Evolutionary conservation across 352 stramenopile genomes (phyloP), one percentile per base, ranked within the genome.

Genomic region (Phytophthora lateralis): DNA sequence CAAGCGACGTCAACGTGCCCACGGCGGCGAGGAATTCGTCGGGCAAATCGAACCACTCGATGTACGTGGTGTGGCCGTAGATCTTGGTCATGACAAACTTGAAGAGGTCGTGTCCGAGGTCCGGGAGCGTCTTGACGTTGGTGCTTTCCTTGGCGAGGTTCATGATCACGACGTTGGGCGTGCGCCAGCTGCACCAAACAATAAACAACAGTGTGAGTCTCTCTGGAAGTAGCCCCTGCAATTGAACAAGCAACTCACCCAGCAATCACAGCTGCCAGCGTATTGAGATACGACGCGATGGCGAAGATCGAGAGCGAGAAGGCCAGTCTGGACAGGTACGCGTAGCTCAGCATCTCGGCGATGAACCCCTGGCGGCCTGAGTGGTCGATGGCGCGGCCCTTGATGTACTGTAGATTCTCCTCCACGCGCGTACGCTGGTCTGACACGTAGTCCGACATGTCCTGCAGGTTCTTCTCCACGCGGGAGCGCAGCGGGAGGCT

Each of bases 271-370:
- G 87, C 82, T 4, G 87, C 87, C 18, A 95, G 61, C 21, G 85
- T 88, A 52, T 95, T 95, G 24, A 95, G 63, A 32, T 95, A 95
- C 45, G 84, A 92, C 14, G 87, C 82, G 26, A 93, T 71, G 14
- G 78, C 68, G 55, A 93, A 90, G 43, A 93, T 72, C 4, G 63
- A 78, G 58, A 93, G 70, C 39, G 87, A 90, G 55, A 94, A 91
- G 14, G 80, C 85, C 30, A 95, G 77, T 3, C 87, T 75, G 30
- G 85, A 94, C 18, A 95, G 73, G 63, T 95, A 95, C 15, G 85
- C 82, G 58, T 85, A 91, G 76, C 85, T 94, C 49, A 94, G 75
- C 87, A 95, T 95, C 73, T 95, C 85, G 43, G 78, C 75, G 60
- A 94, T 89, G 65, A 95, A 95, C 26, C 87, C 87, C 67, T 93